These are phyloP conservation scores for Coemansia sp. DNA, from an alignment of 192 early-diverging fungal species.

Conservation along the genomic window DNA sequence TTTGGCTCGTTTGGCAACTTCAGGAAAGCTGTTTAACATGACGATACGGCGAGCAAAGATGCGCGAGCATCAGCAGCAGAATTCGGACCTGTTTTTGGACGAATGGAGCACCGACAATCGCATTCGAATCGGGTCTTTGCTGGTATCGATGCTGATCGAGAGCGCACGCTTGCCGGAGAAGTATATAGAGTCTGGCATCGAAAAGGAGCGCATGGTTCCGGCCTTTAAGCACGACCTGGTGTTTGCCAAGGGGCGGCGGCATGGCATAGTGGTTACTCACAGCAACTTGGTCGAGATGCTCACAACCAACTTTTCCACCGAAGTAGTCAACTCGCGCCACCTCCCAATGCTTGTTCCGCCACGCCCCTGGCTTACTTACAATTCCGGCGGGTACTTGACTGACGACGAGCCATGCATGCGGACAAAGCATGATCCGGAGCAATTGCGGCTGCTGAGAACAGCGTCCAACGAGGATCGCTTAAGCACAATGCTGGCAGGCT, in stretches of 20 bases:
- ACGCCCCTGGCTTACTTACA: constrained; percentile 83
- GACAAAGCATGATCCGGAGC: constrained; percentile 65
- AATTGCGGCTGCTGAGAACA: constrained; percentile 70
- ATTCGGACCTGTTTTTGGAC: constrained; percentile 14
- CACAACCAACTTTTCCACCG: constrained; percentile 56
- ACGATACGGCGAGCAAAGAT: constrained; percentile 68
- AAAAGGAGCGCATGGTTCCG: constrained; percentile 60
- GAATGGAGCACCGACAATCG: constrained; percentile 60
- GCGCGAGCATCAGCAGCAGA: constrained; percentile 56
- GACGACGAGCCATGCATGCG: constrained; percentile 73
- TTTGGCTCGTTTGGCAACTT: constrained; percentile 70
- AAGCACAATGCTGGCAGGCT: constrained; percentile 62
- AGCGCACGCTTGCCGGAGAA: constrained; percentile 65
- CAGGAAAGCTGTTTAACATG: constrained; percentile 79
- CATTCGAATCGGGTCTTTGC: constrained; percentile 60
- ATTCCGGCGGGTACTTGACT: constrained; percentile 83
- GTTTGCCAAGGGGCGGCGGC: constrained; percentile 60
- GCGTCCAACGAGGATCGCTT: constrained; percentile 78
- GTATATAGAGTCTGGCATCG: constrained; percentile 56
- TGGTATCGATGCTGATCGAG: constrained; percentile 65
- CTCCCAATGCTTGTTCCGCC: constrained; percentile 94
- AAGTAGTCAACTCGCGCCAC: constrained; percentile 66
- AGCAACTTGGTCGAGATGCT: constrained; percentile 68
- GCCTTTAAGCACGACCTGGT: constrained; percentile 77
- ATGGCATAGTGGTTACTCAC: constrained; percentile 74